Conservation (phyloP, 2,329 filamentous ascomycete species). For the Sporothrix luriei region DNA sequence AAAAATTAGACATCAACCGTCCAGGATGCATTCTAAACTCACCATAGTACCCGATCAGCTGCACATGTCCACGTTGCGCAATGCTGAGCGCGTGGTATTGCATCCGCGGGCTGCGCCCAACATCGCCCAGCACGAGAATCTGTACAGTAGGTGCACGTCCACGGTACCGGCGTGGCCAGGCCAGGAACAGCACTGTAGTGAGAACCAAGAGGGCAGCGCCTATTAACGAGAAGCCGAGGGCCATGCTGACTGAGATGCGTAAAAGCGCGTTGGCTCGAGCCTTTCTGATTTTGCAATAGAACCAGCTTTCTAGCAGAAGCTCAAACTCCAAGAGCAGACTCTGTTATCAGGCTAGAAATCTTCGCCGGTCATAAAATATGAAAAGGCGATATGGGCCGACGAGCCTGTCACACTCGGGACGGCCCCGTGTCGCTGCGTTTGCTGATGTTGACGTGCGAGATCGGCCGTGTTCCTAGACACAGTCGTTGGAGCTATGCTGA, state of each 20-base stretch:
- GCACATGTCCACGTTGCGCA: constrained; percentile 77
- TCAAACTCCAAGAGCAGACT: neutral
- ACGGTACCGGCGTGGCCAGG: constrained; percentile 32
- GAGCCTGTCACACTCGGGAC: neutral
- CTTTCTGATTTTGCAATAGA: neutral
- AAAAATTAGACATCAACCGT: neutral
- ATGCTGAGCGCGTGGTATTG: constrained; percentile 96
- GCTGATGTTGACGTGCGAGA: neutral
- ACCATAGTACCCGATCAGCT: constrained; percentile 88
- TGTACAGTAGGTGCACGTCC: constrained; percentile 56
- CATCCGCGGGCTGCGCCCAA: constrained; percentile 95
- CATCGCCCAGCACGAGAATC: constrained; percentile 89
- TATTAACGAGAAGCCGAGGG: constrained; percentile 32
- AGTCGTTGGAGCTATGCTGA: constrained; percentile 5
- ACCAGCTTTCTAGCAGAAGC: neutral
- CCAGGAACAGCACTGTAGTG: constrained; percentile 22
- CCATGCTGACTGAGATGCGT: constrained; percentile 22
- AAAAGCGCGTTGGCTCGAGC: neutral
- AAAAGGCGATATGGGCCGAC: neutral
- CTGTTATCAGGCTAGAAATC: too few species aligned
- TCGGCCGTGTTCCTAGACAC: constrained; percentile 3
- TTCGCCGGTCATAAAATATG: neutral
- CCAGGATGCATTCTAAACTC: constrained; percentile 32
- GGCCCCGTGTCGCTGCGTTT: neutral
- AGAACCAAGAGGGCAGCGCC: constrained; percentile 32